These are phyloP conservation scores for Plectranthus barbatus DNA, from an alignment of 257 asterid genomes.

Conservation along the genomic window DNA sequence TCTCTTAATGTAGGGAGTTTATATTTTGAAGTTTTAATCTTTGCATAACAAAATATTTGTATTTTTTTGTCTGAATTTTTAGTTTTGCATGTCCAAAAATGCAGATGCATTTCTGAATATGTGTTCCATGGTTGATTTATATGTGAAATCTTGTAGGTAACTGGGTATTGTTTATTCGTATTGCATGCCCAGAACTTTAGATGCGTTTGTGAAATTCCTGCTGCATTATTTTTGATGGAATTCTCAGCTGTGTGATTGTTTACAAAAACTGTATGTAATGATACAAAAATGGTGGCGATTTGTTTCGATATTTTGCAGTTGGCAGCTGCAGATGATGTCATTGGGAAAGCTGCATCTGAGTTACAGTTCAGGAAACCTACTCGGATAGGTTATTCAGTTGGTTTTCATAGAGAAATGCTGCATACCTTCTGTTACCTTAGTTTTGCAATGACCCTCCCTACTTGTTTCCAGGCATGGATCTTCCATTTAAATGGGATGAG, in stretches of 20 bases:
- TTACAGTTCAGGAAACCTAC: constrained; percentile 74
- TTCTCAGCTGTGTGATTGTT: not conserved
- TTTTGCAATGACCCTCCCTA: not conserved
- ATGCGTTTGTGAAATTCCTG: not conserved
- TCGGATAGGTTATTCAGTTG: constrained; percentile 48
- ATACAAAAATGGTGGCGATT: not conserved
- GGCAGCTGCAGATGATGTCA: constrained; percentile 58
- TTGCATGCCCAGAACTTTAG: not conserved
- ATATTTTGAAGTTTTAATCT: constrained; percentile 2
- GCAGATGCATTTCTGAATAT: not conserved
- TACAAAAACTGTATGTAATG: not conserved
- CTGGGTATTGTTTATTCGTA: not conserved
- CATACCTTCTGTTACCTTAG: not conserved
- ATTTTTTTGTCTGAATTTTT: not conserved
- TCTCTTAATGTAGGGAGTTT: not conserved
- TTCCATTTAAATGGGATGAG: constrained; percentile 83
- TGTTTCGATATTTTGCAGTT: constrained; percentile 40
- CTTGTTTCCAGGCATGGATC: constrained; percentile 68
- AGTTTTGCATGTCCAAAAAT: not conserved
- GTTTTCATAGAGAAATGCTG: not conserved
- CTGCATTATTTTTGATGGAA: not conserved
- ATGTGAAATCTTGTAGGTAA: not conserved
- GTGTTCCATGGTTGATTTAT: not conserved
- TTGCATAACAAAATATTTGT: not conserved
- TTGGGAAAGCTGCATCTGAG: constrained; percentile 80